Evolutionary conservation across 2,329 filamentous ascomycete species (phyloP).

Genomic region (Sporothrix curviconia): DNA sequence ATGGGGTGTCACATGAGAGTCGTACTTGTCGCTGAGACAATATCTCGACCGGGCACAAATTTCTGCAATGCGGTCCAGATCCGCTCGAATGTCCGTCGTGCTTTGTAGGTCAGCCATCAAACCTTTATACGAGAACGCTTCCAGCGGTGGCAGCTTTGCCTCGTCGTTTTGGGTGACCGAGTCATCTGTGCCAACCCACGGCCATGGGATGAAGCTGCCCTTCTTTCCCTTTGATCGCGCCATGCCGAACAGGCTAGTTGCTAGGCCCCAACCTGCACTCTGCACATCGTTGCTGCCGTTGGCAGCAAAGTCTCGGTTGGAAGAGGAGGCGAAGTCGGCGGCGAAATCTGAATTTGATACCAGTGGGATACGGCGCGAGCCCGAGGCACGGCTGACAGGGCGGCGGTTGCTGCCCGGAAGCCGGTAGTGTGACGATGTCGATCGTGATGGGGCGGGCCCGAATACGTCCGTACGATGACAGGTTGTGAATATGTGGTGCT

Average conservation of each 20-base stretch:
- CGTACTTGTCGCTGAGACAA: constrained; percentile 60
- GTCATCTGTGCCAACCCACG: constrained; percentile 20
- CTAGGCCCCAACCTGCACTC: constrained; percentile 5
- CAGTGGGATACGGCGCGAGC: constrained; percentile 27
- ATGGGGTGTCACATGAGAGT: constrained; percentile 58
- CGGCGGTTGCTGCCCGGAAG: constrained; percentile 26
- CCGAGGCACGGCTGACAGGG: constrained; percentile 21
- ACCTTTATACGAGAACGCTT: constrained; percentile 59
- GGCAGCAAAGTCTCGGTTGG: background rate
- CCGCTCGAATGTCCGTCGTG: constrained; percentile 45
- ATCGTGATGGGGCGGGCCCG: constrained; percentile 34
- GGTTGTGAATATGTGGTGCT: constrained; percentile 57
- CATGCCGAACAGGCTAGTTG: constrained; percentile 30
- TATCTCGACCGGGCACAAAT: constrained; percentile 60
- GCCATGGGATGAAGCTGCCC: constrained; percentile 26
- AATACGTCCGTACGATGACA: constrained; percentile 60
- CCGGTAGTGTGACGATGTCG: constrained; percentile 21
- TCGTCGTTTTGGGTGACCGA: constrained; percentile 17
- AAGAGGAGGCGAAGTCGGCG: constrained; percentile 18
- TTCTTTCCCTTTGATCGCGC: constrained; percentile 38
- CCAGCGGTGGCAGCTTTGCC: constrained; percentile 51
- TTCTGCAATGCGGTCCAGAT: constrained; percentile 59
- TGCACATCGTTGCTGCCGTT: constrained; percentile 15
- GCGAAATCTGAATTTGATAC: constrained; percentile 20
- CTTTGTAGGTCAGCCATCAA: constrained; percentile 43